Conservation (phyloP, 768 basidiomycete species). For the Boletus fagicola region DNA sequence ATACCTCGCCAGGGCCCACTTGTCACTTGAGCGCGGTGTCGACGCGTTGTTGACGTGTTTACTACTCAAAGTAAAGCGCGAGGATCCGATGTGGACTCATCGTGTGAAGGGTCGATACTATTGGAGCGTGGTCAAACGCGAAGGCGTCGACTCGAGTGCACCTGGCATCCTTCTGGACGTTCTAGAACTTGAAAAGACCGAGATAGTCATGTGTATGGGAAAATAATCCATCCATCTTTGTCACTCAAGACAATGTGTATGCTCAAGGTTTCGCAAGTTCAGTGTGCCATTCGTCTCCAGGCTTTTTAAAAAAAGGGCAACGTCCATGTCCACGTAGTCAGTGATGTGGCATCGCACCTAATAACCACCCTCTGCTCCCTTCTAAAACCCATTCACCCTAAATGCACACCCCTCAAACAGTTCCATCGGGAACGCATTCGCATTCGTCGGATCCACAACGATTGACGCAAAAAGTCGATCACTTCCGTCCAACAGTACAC, state of each 20-base stretch:
- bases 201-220: not conserved
- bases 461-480: slow-evolving; percentile 12
- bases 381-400: not conserved
- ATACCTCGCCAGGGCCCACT: not conserved
- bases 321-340: not conserved
- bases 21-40: not conserved
- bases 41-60: not conserved
- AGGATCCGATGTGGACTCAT: not conserved
- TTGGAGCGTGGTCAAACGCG: not conserved
- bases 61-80: not conserved
- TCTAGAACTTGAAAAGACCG: not conserved
- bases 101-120: not conserved
- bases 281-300: not conserved
- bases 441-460: not conserved
- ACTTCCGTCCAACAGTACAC: not conserved
- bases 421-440: not conserved
- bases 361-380: not conserved
- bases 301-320: not conserved
- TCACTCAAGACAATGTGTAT: not conserved
- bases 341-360: not conserved
- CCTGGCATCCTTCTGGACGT: not conserved
- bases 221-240: not conserved
- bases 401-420: not conserved
- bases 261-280: not conserved
- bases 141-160: not conserved